Base-by-base conservation (phyloP, 2,329 filamentous ascomycete genomes). In the Dactylellina parvicollis region DNA sequence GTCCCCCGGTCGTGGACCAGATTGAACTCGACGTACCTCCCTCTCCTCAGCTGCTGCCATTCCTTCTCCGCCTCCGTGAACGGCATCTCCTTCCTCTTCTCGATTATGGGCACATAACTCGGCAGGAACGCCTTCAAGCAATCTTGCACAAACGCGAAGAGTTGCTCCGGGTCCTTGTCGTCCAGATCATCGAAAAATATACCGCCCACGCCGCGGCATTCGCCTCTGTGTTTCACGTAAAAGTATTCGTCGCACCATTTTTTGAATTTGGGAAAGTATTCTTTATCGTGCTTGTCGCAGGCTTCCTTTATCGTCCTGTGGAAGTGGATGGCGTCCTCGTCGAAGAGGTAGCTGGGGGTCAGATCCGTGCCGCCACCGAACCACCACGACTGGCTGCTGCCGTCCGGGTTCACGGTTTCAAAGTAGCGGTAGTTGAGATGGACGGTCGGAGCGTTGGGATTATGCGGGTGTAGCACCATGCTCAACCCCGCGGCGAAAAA, bases 111-210 rank as follows among this genome's bases (percentile, higher is more conserved):
- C 1, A 97, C 78, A 79, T 98, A 99, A 0, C 90, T 90, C 0
- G 95, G 95, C 66, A 98, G 81, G 84, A 99, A 99, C 8, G 92
- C 90, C 73, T 88, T 87, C 65, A 97, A 84, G 78, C 91, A 92
- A 79, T 93, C 91, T 79, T 93, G 90, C 61, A 93, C 87, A 77
- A 97, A 98, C 14, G 90, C 88, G 80, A 99, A 98, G 0, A 93
- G 86, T 76, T 92, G 91, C 80, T 98, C 93, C 74, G 92, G 92
- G 78, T 94, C 90, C 0, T 87, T 86, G 78, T 91, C 90, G 80
- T 99, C 95, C 12, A 99, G 85, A 80, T 99, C 95, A 81, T 99
- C 95, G 79, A 99, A 99, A 86, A 99, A 99, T 81, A 99, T 98
- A 60, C 95, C 95, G 59, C 95, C 95, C 32, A 99, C 83, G 65